Evolutionary conservation across 768 basidiomycete species (phyloP).

Genomic region (Phanerodontia chrysosporium): DNA sequence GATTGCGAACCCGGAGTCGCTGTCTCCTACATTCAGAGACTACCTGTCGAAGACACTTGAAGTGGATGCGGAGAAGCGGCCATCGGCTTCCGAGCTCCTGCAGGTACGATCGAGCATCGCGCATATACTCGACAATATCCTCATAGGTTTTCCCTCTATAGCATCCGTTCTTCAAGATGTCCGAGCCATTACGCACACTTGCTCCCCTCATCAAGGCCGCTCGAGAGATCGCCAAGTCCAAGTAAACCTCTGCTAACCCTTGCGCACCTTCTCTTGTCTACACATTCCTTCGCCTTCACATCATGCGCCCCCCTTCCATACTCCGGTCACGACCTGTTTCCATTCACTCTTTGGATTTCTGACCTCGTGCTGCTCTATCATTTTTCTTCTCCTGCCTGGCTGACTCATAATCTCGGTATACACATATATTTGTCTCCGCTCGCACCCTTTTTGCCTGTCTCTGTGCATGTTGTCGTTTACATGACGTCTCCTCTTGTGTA

Average conservation of each 20-base stretch:
- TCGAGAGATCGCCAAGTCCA: constrained; percentile 73
- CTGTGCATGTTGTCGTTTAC: neutral
- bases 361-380: constrained; percentile 5
- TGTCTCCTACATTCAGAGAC: constrained; percentile 79
- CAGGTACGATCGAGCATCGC: constrained; percentile 42
- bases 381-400: constrained; percentile 1
- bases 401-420: constrained; percentile 1
- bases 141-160: constrained; percentile 28
- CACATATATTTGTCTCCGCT: neutral
- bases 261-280: neutral
- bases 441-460: neutral
- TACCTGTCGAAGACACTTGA: constrained; percentile 87
- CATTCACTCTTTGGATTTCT: constrained; percentile 2
- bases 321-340: neutral
- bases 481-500: neutral
- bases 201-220: constrained; percentile 92
- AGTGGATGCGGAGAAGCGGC: constrained; percentile 93
- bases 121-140: neutral
- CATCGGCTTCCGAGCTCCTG: constrained; percentile 76
- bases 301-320: neutral
- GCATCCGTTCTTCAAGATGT: constrained; percentile 86
- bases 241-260: constrained; percentile 20
- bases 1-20: constrained; percentile 83
- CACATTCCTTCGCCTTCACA: neutral
- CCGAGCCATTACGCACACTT: constrained; percentile 82